These are phyloP conservation scores for Ascomycota sp. DNA, from an alignment of 2,329 filamentous ascomycete species.

Conservation along the genomic window DNA sequence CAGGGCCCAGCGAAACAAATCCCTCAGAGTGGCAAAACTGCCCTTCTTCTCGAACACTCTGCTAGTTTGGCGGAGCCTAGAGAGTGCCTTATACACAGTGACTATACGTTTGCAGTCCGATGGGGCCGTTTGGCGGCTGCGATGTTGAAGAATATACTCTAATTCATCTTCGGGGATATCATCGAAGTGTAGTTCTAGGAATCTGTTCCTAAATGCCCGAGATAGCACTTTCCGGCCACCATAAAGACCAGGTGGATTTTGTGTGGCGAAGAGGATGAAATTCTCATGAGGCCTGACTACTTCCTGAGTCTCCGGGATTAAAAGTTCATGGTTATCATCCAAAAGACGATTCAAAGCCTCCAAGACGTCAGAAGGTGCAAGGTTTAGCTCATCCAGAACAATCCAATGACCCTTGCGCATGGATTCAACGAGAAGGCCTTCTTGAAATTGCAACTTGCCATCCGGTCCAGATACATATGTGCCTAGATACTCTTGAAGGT, in stretches of 20 bases:
- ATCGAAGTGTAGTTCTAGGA: slow-evolving; percentile 91
- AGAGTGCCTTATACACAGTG: slow-evolving; percentile 81
- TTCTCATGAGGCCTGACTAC: slow-evolving; percentile 78
- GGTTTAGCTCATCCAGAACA: slow-evolving; percentile 87
- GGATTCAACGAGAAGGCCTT: slow-evolving; percentile 82
- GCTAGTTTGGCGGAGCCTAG: slow-evolving; percentile 70
- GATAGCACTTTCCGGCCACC: slow-evolving; percentile 87
- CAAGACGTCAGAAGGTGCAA: slow-evolving; percentile 90
- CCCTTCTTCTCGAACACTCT: slow-evolving; percentile 92
- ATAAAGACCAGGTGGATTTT: slow-evolving; percentile 90
- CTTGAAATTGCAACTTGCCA: slow-evolving; percentile 75
- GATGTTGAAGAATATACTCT: slow-evolving; percentile 72
- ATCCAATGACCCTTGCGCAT: slow-evolving; percentile 93
- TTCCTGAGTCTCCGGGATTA: slow-evolving; percentile 94
- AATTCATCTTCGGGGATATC: slow-evolving; percentile 93
- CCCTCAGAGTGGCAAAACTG: slow-evolving; percentile 87
- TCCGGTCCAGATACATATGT: slow-evolving; percentile 77
- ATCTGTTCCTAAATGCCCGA: slow-evolving; percentile 87
- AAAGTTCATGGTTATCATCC: slow-evolving; percentile 86
- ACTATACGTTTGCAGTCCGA: slow-evolving; percentile 87
- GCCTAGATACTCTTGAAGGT: slow-evolving; percentile 91
- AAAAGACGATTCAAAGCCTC: slow-evolving; percentile 89
- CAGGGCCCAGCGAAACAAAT: slow-evolving; percentile 88
- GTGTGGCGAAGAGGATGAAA: slow-evolving; percentile 95
- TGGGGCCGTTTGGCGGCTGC: slow-evolving; percentile 70